Percentiles rank a stretch among this genome's conserved stretches.
Evolutionary conservation across 257 asterid species (phyloP).

Genomic region (Penstemon eatonii): DNA sequence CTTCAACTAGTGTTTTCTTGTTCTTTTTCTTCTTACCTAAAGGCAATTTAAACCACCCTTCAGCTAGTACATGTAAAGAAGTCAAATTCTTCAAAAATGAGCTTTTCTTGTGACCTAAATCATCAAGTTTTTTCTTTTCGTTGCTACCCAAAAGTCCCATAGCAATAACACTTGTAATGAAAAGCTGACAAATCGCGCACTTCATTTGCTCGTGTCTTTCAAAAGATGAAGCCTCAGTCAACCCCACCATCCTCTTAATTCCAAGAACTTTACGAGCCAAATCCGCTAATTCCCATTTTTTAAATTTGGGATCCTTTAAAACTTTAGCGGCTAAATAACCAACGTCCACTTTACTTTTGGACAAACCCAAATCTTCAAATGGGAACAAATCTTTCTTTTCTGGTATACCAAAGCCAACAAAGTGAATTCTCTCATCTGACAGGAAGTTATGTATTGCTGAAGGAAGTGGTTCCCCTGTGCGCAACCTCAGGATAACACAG

Average conservation of each 20-base stretch:
- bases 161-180: conserved; percentile 62
- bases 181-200: conserved; percentile 73
- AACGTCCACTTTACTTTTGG: conserved; percentile 44
- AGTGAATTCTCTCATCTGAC: conserved; percentile 59
- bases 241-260: conserved; percentile 69
- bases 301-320: conserved; percentile 57
- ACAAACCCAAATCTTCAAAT: conserved; percentile 56
- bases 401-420: conserved; percentile 76
- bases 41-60: too few species aligned
- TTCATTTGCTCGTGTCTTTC: conserved; percentile 76
- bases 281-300: conserved; percentile 54
- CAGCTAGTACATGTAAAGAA: conserved; percentile 38
- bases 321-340: conserved; percentile 70
- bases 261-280: conserved; percentile 68
- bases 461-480: conserved; percentile 55
- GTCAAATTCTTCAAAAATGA: conserved; percentile 43
- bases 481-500: conserved; percentile 64
- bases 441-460: conserved; percentile 52
- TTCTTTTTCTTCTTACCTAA: too few species aligned
- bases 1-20: too few species aligned
- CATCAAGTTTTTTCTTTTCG: conserved; percentile 28
- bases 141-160: conserved; percentile 46
- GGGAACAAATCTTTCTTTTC: conserved; percentile 77
- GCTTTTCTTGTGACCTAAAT: conserved; percentile 28
- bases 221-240: conserved; percentile 67